Evolutionary conservation across 2,329 filamentous ascomycete species (phyloP).

Genomic region (Penicillium paneum): DNA sequence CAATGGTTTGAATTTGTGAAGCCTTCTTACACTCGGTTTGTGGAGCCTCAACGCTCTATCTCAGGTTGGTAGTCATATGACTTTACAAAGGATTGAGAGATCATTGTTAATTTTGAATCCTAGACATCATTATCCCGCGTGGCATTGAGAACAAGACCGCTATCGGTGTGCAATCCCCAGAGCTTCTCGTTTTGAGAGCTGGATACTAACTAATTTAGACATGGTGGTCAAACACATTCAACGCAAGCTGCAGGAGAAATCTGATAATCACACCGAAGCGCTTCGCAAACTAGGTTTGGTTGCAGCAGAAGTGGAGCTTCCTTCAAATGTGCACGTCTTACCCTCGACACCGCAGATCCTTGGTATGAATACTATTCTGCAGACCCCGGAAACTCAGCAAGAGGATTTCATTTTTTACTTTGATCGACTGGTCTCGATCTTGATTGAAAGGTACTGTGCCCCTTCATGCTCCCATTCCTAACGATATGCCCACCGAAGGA

Average conservation of each 20-base stretch:
- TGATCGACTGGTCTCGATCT: slow-evolving; percentile 77
- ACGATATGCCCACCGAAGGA: no score
- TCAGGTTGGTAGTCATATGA: slow-evolving; percentile 55
- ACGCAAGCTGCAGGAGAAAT: slow-evolving; percentile 82
- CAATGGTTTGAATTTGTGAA: slow-evolving; percentile 98
- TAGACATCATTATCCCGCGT: slow-evolving; percentile 88
- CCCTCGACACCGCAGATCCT: slow-evolving; percentile 74
- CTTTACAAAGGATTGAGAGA: background rate
- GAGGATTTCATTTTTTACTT: slow-evolving; percentile 99
- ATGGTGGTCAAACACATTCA: slow-evolving; percentile 96
- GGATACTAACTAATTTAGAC: slow-evolving; percentile 46
- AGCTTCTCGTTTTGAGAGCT: background rate
- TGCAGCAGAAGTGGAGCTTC: slow-evolving; percentile 68
- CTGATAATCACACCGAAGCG: slow-evolving; percentile 73
- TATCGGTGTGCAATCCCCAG: slow-evolving; percentile 51
- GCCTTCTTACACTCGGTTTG: slow-evolving; percentile 91
- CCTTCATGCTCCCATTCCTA: background rate
- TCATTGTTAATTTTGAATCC: slow-evolving; percentile 13
- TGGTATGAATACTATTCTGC: slow-evolving; percentile 87
- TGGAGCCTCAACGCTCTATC: slow-evolving; percentile 84
- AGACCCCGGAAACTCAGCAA: slow-evolving; percentile 70
- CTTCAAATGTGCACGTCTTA: slow-evolving; percentile 70
- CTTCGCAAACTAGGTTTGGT: slow-evolving; percentile 72
- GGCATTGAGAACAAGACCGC: slow-evolving; percentile 94
- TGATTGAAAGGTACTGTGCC: slow-evolving; percentile 64